Evolutionary conservation across 2,329 filamentous ascomycete genomes (phyloP).

Genomic region (Colletotrichum sp.): DNA sequence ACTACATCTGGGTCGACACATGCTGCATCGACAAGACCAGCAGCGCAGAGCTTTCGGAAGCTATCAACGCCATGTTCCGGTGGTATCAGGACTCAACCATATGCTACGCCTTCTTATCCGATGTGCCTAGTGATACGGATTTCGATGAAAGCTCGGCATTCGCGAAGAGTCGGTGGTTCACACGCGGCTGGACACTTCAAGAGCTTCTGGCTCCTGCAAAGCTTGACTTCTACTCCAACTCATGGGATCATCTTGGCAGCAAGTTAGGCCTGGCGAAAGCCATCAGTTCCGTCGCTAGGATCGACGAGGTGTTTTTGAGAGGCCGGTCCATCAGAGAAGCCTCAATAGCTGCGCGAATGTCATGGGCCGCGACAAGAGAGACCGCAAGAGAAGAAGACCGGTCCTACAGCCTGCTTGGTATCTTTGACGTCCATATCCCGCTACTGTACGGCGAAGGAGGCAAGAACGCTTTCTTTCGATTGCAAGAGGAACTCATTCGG

Average conservation of each 20-base stretch:
- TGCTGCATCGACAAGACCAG: slow-evolving; percentile 23
- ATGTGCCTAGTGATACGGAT: not conserved
- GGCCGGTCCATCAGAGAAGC: not conserved
- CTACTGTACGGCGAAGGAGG: not conserved
- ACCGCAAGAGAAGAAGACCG: not conserved
- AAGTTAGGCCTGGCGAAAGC: not conserved
- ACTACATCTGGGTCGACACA: slow-evolving; percentile 18
- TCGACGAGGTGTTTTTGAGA: not conserved
- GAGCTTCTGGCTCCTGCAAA: slow-evolving; percentile 27
- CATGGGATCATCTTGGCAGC: not conserved
- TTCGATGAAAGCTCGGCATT: not conserved
- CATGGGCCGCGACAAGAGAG: not conserved
- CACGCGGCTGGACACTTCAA: slow-evolving; percentile 26
- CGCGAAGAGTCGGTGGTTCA: not conserved
- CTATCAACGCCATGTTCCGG: slow-evolving; percentile 7
- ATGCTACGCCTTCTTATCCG: slow-evolving; percentile 8
- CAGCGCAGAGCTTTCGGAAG: slow-evolving; percentile 10
- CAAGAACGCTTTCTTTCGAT: not conserved
- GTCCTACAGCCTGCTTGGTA: not conserved
- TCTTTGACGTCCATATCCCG: not conserved
- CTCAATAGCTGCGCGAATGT: not conserved
- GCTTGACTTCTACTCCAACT: slow-evolving; percentile 23
- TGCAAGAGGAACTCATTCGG: not conserved
- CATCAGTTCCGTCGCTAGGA: not conserved
- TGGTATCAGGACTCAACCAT: slow-evolving; percentile 5